Conservation (phyloP, 2,329 filamentous ascomycete genomes). For the Talaromyces piceae region DNA sequence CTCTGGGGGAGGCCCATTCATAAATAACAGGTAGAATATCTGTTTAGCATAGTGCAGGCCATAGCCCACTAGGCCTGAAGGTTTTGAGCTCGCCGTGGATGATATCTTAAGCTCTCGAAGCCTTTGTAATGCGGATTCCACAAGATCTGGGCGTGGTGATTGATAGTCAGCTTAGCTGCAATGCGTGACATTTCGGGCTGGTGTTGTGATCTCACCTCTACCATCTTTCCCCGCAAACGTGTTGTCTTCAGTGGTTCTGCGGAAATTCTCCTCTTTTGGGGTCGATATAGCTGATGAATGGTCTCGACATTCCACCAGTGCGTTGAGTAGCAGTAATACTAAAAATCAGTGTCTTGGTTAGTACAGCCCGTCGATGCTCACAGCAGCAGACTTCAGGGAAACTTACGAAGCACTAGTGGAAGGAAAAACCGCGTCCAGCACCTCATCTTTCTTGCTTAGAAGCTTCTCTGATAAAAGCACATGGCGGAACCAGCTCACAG, state of each 20-base stretch:
- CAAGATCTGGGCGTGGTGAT: constrained; percentile 19
- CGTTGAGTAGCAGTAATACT: constrained; percentile 28
- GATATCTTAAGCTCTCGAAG: constrained; percentile 24
- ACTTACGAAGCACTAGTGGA: constrained; percentile 29
- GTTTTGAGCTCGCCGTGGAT: constrained; percentile 33
- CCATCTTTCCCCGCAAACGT: constrained; percentile 18
- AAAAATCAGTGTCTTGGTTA: constrained; percentile 1
- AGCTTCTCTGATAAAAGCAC: constrained; percentile 4
- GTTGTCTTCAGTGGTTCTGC: constrained; percentile 15
- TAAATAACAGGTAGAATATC: constrained; percentile 56
- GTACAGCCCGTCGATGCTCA: not conserved
- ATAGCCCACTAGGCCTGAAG: constrained; percentile 51
- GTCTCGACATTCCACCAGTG: constrained; percentile 19
- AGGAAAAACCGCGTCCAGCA: constrained; percentile 24
- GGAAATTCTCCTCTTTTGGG: constrained; percentile 14
- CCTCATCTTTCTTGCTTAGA: constrained; percentile 26
- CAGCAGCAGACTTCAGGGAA: constrained; percentile 5
- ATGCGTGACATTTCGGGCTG: not conserved
- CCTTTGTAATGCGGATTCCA: constrained; percentile 23
- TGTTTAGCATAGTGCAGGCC: constrained; percentile 55
- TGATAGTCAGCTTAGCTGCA: not conserved
- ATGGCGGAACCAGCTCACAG: constrained; percentile 5
- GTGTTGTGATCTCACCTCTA: constrained; percentile 22
- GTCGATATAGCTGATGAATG: constrained; percentile 14
- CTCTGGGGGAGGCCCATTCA: constrained; percentile 51